phyloP scores from a whole-genome alignment of 164 flowering plant genomes.

The Akebia trifoliata region DNA sequence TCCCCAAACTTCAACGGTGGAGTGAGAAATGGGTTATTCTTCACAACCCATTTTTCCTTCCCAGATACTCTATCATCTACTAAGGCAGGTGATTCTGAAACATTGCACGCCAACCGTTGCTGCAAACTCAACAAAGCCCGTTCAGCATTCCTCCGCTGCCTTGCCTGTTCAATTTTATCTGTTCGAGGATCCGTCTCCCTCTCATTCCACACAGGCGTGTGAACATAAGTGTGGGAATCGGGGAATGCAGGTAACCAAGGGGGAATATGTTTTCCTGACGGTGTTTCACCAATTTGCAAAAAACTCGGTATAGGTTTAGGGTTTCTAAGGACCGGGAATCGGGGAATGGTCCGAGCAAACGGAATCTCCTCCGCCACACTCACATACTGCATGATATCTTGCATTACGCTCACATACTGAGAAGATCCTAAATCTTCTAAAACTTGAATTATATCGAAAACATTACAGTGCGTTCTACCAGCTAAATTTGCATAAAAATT shows the following conservation, averaged over 20 bases:
- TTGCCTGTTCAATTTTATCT: slow-evolving; percentile 74
- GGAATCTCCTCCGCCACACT: slow-evolving; percentile 56
- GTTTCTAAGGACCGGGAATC: slow-evolving; percentile 53
- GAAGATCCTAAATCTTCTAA: slow-evolving; percentile 54
- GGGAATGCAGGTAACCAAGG: slow-evolving; percentile 95
- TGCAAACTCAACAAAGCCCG: slow-evolving; percentile 84
- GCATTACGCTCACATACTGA: slow-evolving; percentile 43
- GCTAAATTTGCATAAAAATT: slow-evolving; percentile 45
- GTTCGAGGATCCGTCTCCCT: slow-evolving; percentile 60
- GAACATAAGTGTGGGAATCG: slow-evolving; percentile 78
- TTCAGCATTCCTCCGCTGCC: slow-evolving; percentile 89
- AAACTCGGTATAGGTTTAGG: slow-evolving; percentile 55
- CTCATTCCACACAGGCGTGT: slow-evolving; percentile 76
- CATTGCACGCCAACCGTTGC: slow-evolving; percentile 57
- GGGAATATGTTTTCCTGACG: slow-evolving; percentile 63
- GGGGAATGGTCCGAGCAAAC: slow-evolving; percentile 63
- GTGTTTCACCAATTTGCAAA: slow-evolving; percentile 56
- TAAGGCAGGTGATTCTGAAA: slow-evolving; percentile 21
- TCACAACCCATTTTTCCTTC: slow-evolving; percentile 18
- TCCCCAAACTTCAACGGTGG: slow-evolving; percentile 47
- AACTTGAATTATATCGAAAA: slow-evolving; percentile 69
- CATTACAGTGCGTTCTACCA: slow-evolving; percentile 61
- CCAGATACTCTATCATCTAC: slow-evolving; percentile 13
- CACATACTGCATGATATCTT: slow-evolving; percentile 45
- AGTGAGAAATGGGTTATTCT: slow-evolving; percentile 45